phyloP scores from a whole-genome alignment of 768 basidiomycete species.

The Bullera alba region DNA sequence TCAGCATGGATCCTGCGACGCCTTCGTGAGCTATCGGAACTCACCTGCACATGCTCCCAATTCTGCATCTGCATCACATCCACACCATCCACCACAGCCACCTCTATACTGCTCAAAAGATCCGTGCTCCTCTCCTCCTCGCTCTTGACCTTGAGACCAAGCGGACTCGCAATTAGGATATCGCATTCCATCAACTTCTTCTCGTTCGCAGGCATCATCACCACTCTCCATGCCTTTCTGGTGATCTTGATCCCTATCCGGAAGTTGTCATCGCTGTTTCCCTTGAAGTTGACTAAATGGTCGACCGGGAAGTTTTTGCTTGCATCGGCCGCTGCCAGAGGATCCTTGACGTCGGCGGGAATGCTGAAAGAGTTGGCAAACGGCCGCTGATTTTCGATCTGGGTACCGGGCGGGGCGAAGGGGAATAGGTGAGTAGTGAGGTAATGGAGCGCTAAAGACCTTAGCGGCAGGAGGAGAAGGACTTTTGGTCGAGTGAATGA shows the following conservation, averaged over 20 bases:
- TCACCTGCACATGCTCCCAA: constrained; percentile 93
- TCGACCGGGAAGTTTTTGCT: constrained; percentile 72
- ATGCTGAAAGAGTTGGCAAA: constrained; percentile 77
- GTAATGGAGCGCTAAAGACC: constrained; percentile 79
- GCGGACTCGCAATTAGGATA: constrained; percentile 83
- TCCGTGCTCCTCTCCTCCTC: constrained; percentile 93
- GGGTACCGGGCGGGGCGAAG: constrained; percentile 62
- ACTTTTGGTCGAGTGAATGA: constrained; percentile 95
- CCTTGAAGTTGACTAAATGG: constrained; percentile 86
- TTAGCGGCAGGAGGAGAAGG: constrained; percentile 86
- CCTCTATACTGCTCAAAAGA: constrained; percentile 86
- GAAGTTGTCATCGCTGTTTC: constrained; percentile 96
- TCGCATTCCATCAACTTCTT: constrained; percentile 80
- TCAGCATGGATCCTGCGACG: background rate
- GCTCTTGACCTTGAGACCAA: constrained; percentile 81
- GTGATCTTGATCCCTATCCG: constrained; percentile 87
- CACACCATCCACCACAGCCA: constrained; percentile 83
- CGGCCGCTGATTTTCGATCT: constrained; percentile 79
- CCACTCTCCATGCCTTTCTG: constrained; percentile 62
- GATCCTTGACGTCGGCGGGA: constrained; percentile 67
- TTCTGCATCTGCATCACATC: constrained; percentile 96
- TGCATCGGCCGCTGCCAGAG: constrained; percentile 50
- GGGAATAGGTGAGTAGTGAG: constrained; percentile 65
- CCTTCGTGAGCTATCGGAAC: constrained; percentile 9
- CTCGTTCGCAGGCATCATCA: constrained; percentile 43